These are phyloP conservation scores for Anisodus tanguticus DNA, from an alignment of 257 asterid genomes.

Conservation along the genomic window DNA sequence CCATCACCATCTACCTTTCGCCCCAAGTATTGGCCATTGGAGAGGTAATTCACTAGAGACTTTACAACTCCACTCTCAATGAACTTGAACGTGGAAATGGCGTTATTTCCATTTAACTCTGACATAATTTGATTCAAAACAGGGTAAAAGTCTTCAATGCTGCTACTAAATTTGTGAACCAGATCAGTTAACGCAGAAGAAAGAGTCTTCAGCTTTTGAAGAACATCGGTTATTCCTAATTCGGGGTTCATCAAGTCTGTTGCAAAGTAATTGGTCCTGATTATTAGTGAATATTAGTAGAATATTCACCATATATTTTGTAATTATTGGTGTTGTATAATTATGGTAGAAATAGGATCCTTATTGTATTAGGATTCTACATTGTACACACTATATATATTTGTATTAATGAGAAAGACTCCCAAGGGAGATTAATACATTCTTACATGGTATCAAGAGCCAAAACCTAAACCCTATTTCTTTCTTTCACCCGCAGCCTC, in stretches of 20 bases:
- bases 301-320: no score
- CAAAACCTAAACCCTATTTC: no score
- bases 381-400: no score
- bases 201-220: slow-evolving; percentile 70
- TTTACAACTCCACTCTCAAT: slow-evolving; percentile 88
- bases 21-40: slow-evolving; percentile 52
- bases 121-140: slow-evolving; percentile 67
- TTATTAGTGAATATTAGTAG: no score
- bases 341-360: slow-evolving; percentile 42
- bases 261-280: slow-evolving; percentile 63
- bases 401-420: no score
- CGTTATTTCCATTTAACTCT: slow-evolving; percentile 65
- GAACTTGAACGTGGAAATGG: slow-evolving; percentile 91
- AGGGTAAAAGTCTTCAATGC: slow-evolving; percentile 52
- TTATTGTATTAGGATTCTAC: no score
- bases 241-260: slow-evolving; percentile 63
- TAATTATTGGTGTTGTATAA: no score
- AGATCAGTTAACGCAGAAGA: slow-evolving; percentile 53
- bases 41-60: slow-evolving; percentile 69
- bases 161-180: slow-evolving; percentile 45
- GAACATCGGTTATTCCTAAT: slow-evolving; percentile 72
- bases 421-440: no score
- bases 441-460: no score
- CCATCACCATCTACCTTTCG: slow-evolving; percentile 38
- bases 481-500: no score